Base-by-base conservation (phyloP, 164 flowering plant species). In the Chimonanthus praecox region DNA sequence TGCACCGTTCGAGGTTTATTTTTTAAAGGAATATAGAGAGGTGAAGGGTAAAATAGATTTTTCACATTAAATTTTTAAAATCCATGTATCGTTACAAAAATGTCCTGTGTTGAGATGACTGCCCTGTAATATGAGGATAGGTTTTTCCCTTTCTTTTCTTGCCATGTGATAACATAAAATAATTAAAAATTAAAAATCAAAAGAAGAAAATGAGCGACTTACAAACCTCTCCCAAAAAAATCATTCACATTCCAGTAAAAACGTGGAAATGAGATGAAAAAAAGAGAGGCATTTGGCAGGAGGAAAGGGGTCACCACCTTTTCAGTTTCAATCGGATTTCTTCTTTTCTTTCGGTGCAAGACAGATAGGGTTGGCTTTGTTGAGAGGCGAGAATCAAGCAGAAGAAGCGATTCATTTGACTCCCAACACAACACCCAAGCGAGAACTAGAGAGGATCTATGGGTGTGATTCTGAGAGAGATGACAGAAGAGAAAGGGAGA, bases 311-410 rank as follows among this genome's bases (percentile, higher is more conserved):
- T 67, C 4, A n/a, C 50, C 44, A 67, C 70, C 51, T 47, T 67
- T 67, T 47, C 9, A 5, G 49, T 2, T 21, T 68, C 20, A 11
- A 6, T n/a, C 21, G 3, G 9, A 0, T 47, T 4, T 47, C 5
- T 47, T 48, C 49, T n/a, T 68, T 68, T 48, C 70, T 68, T 68
- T 68, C 70, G 70, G 44, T 68, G 50, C 11, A 48, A 16, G 58
- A 68, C 48, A 20, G 68, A 44, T 3, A 65, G n/a, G 10, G n/a
- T n/a, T n/a, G 47, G 33, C 43, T 68, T 16, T 1, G 54, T 21
- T 45, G 4, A 47, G 20, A 16, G 16, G 58, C 15, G 4, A 62
- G 65, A 62, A 62, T 20, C 43, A 16, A n/a, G n/a, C n/a, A n/a
- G n/a, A n/a, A n/a, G n/a, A n/a, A n/a, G n/a, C n/a, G n/a, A n/a